phyloP scores from a whole-genome alignment of 345 rosid species.

The Corchorus olitorius region DNA sequence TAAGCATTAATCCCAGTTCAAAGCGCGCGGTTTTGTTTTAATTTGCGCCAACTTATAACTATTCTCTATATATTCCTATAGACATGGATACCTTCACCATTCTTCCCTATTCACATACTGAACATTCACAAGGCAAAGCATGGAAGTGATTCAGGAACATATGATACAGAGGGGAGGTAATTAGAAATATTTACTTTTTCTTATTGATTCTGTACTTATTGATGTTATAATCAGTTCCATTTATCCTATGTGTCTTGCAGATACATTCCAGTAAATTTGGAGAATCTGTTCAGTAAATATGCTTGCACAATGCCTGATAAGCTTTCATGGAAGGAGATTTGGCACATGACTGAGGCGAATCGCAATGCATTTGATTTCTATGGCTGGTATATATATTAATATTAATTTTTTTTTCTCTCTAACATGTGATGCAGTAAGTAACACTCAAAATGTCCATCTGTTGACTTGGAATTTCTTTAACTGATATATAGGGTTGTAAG shows the following conservation, averaged over 20 bases:
- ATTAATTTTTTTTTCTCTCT: not conserved
- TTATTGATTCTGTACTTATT: not conserved
- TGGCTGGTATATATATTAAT: constrained; percentile 41
- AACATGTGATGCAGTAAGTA: too few relatives aligned
- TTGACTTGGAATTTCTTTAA: not conserved
- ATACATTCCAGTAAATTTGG: constrained; percentile 53
- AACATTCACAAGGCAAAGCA: constrained; percentile 69
- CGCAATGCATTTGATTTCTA: constrained; percentile 47
- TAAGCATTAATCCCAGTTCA: not conserved
- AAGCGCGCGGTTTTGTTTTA: not conserved
- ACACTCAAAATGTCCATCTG: too few relatives aligned
- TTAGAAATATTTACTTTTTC: constrained; percentile 9
- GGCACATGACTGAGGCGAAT: constrained; percentile 63
- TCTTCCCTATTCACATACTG: constrained; percentile 41
- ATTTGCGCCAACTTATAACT: not conserved
- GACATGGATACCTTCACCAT: constrained; percentile 2
- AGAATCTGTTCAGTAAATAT: constrained; percentile 69
- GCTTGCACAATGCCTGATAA: constrained; percentile 57
- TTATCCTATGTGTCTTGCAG: constrained; percentile 27
- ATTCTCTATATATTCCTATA: not conserved
- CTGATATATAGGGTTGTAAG: constrained; percentile 41
- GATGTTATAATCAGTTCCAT: too few relatives aligned
- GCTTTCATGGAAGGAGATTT: constrained; percentile 49
- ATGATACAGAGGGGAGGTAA: constrained; percentile 65
- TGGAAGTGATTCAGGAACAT: constrained; percentile 63